Conservation (phyloP, 768 basidiomycete genomes). For the Lactarius evosmus region DNA sequence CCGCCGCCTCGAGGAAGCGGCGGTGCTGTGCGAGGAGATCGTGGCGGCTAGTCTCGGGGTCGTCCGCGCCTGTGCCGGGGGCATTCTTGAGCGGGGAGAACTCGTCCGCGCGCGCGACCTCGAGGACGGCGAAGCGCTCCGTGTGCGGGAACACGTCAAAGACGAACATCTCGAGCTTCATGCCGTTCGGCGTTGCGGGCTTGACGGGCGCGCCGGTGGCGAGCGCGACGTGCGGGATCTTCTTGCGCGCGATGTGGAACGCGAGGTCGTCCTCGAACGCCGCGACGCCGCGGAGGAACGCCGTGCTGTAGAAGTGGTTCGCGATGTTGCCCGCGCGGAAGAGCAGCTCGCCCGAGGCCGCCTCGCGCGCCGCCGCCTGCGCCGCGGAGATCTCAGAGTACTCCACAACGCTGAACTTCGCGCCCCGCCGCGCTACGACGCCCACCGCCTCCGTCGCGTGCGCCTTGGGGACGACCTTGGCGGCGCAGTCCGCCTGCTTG, state of each 20-base stretch:
- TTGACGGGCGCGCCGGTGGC: constrained; percentile 66
- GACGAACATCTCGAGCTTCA: constrained; percentile 98
- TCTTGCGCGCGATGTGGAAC: constrained; percentile 98
- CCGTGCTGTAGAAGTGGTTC: constrained; percentile 95
- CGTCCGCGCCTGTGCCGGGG: constrained; percentile 85
- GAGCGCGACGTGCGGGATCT: constrained; percentile 83
- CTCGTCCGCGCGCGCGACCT: constrained; percentile 84
- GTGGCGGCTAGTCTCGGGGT: constrained; percentile 84
- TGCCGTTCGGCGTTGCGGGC: constrained; percentile 90
- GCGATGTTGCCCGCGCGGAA: constrained; percentile 97
- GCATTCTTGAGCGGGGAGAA: constrained; percentile 98
- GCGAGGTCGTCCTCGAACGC: constrained; percentile 84
- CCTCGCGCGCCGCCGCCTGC: constrained; percentile 74
- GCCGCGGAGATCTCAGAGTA: constrained; percentile 93
- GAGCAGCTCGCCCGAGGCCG: constrained; percentile 67
- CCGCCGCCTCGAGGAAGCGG: constrained; percentile 77
- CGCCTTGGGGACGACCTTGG: constrained; percentile 93
- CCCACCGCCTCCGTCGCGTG: constrained; percentile 89
- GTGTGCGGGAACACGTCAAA: constrained; percentile 99
- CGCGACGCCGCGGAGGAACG: constrained; percentile 75
- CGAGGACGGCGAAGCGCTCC: constrained; percentile 76
- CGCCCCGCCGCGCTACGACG: constrained; percentile 82
- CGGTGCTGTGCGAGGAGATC: constrained; percentile 88
- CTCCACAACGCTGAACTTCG: constrained; percentile 89
- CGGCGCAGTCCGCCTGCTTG: constrained; percentile 86